These are phyloP conservation scores for Fusarium sp. DNA, from an alignment of 2,329 filamentous ascomycete genomes.

Conservation along the genomic window DNA sequence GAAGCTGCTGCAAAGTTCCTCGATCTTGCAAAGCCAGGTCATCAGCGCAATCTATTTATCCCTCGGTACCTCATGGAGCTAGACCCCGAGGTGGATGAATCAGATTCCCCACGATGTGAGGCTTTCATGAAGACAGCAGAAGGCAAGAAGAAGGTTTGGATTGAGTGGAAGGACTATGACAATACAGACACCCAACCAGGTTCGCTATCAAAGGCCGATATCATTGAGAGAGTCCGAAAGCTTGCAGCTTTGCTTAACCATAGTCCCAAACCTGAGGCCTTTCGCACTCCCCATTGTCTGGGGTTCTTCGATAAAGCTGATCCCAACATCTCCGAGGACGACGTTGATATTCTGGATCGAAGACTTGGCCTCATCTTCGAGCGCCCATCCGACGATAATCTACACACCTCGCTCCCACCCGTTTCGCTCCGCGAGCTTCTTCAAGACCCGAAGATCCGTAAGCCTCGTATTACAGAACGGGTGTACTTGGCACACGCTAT, in stretches of 20 bases:
- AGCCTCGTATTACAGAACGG: slow-evolving; percentile 61
- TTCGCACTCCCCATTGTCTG: slow-evolving; percentile 60
- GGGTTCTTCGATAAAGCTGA: slow-evolving; percentile 60
- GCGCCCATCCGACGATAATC: slow-evolving; percentile 51
- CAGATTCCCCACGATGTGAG: slow-evolving; percentile 51
- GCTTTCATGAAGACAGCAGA: slow-evolving; percentile 49
- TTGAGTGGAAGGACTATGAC: slow-evolving; percentile 62
- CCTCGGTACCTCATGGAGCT: slow-evolving; percentile 49
- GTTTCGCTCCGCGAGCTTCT: slow-evolving; percentile 60
- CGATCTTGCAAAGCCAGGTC: slow-evolving; percentile 49
- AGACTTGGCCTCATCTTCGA: slow-evolving; percentile 65
- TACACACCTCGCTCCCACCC: slow-evolving; percentile 51
- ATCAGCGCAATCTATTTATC: slow-evolving; percentile 47
- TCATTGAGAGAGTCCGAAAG: slow-evolving; percentile 56
- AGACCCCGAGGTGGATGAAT: slow-evolving; percentile 45
- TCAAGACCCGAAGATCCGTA: slow-evolving; percentile 45
- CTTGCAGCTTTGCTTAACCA: slow-evolving; percentile 59
- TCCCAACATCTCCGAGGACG: slow-evolving; percentile 46
- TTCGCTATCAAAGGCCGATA: slow-evolving; percentile 53
- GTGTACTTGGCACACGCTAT: slow-evolving; percentile 61
- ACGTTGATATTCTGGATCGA: slow-evolving; percentile 53
- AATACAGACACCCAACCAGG: slow-evolving; percentile 46
- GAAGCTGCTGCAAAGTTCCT: slow-evolving; percentile 51
- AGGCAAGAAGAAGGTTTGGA: slow-evolving; percentile 55
- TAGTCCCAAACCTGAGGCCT: slow-evolving; percentile 58